A percentile compares a stretch with the other conserved stretches of the same genome.
phyloP scores from a whole-genome alignment of 202 grass and related monocot genomes.

The Carex sylvatica region DNA sequence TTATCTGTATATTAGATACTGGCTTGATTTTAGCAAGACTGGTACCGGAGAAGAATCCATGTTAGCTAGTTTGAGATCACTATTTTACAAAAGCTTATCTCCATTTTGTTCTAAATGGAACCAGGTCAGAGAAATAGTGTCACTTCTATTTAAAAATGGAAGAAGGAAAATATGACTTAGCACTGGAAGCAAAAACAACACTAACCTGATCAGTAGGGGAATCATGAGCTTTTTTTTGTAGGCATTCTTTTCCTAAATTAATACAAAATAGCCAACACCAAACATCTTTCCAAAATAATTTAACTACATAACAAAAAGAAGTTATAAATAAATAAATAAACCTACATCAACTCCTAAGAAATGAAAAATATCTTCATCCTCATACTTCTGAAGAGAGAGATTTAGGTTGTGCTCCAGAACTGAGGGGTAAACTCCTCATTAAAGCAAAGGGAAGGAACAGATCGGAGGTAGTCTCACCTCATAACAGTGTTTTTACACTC shows the following conservation, averaged over 20 bases:
- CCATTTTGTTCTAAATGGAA: background rate
- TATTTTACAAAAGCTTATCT: background rate
- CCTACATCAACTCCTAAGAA: background rate
- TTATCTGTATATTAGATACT: too few species aligned
- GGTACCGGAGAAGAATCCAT: background rate
- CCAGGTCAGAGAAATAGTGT: background rate
- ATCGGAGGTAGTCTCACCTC: too few species aligned
- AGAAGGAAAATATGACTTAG: conserved; percentile 11
- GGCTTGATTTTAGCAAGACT: background rate
- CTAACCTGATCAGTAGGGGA: conserved; percentile 50
- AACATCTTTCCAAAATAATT: background rate
- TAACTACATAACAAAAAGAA: background rate
- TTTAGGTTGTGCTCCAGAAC: too few species aligned
- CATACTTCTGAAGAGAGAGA: background rate
- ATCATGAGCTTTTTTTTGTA: conserved; percentile 29
- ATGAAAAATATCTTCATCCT: background rate
- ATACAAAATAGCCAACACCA: background rate
- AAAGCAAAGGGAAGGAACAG: too few species aligned
- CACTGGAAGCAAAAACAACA: conserved; percentile 19
- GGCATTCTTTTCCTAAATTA: background rate
- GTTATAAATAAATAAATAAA: background rate
- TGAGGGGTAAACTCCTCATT: too few species aligned
- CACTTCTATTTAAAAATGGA: background rate
- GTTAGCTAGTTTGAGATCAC: conserved; percentile 7
- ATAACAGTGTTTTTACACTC: too few species aligned